A percentile compares a stretch with the other conserved stretches of the same genome.
These are phyloP conservation scores for Coniella vitis DNA, from an alignment of 2,329 filamentous ascomycete species.

Conservation along the genomic window DNA sequence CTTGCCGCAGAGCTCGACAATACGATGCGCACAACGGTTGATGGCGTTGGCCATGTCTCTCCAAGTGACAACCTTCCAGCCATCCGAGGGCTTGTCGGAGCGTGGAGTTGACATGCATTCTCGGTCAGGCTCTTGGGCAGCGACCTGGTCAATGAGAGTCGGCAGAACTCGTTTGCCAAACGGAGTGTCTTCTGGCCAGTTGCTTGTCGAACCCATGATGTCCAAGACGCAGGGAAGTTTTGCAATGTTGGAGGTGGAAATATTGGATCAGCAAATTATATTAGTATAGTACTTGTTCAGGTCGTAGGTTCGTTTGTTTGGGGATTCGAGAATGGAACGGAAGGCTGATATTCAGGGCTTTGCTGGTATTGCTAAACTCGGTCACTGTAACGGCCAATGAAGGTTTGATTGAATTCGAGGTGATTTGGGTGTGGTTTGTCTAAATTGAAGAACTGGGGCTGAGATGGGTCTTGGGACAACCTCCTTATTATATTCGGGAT, in stretches of 20 bases:
- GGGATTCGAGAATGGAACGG: too few species aligned
- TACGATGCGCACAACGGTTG: conserved; percentile 12
- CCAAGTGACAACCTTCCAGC: conserved; percentile 13
- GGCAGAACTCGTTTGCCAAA: conserved; percentile 15
- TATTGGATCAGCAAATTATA: neutral
- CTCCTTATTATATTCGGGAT: neutral
- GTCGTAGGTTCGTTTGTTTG: too few species aligned
- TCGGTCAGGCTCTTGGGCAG: conserved; percentile 10
- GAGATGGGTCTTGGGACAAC: neutral
- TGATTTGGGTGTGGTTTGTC: too few species aligned
- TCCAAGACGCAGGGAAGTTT: too few species aligned
- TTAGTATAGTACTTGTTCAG: too few species aligned
- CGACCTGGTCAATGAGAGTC: conserved; percentile 12
- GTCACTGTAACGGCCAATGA: too few species aligned
- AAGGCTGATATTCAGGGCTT: too few species aligned
- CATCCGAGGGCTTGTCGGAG: conserved; percentile 7
- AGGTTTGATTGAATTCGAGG: too few species aligned
- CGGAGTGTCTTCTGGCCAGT: neutral
- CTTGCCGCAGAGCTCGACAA: conserved; percentile 11
- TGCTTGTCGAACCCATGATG: conserved; percentile 11
- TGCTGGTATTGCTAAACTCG: too few species aligned
- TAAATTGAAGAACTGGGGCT: too few species aligned
- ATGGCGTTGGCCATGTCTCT: conserved; percentile 13
- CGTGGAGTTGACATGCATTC: conserved; percentile 14
- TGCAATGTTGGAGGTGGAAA: neutral